A percentile compares a stretch with the other conserved stretches of the same genome.
These are phyloP conservation scores for Cyclocybe aegerita DNA, from an alignment of 768 basidiomycete genomes.

Conservation along the genomic window DNA sequence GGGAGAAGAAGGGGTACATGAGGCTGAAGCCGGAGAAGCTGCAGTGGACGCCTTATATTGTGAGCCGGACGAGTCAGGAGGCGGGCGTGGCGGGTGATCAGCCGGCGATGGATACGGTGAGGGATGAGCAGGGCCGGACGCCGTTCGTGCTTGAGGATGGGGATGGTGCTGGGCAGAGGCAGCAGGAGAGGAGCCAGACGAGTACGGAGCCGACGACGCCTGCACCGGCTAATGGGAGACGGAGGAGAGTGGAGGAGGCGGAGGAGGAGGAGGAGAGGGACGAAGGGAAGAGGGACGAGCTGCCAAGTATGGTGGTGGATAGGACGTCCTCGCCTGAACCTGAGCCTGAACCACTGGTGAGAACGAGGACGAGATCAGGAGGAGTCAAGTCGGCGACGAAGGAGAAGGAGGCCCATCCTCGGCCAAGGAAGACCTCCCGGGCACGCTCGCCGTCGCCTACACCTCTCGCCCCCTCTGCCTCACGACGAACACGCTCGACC, in stretches of 20 bases:
- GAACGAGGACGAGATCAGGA: conserved; percentile 11
- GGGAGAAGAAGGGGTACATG: conserved; percentile 80
- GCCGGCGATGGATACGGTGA: conserved; percentile 15
- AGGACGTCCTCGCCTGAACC: conserved; percentile 1
- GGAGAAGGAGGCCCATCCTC: conserved; percentile 2
- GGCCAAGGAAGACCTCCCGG: conserved; percentile 2
- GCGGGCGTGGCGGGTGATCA: conserved; percentile 8
- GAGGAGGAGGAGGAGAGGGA: not conserved
- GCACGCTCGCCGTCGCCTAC: conserved; percentile 9
- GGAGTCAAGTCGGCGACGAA: conserved; percentile 8
- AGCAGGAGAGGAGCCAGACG: not conserved
- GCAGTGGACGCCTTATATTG: conserved; percentile 93
- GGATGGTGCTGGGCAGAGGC: not conserved
- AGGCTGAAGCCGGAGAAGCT: conserved; percentile 78
- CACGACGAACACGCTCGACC: conserved; percentile 15
- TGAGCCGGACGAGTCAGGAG: conserved; percentile 44
- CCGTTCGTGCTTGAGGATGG: not conserved
- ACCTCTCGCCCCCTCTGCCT: conserved; percentile 5
- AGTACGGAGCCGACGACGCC: conserved; percentile 10
- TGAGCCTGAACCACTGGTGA: not conserved
- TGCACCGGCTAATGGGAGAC: not conserved
- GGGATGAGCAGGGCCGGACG: conserved; percentile 5
- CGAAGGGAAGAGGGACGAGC: conserved; percentile 8
- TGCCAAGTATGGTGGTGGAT: conserved; percentile 13
- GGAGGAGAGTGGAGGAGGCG: conserved; percentile 10